These are phyloP conservation scores for Boletus reticulatus DNA, from an alignment of 768 basidiomycete genomes.

Conservation along the genomic window DNA sequence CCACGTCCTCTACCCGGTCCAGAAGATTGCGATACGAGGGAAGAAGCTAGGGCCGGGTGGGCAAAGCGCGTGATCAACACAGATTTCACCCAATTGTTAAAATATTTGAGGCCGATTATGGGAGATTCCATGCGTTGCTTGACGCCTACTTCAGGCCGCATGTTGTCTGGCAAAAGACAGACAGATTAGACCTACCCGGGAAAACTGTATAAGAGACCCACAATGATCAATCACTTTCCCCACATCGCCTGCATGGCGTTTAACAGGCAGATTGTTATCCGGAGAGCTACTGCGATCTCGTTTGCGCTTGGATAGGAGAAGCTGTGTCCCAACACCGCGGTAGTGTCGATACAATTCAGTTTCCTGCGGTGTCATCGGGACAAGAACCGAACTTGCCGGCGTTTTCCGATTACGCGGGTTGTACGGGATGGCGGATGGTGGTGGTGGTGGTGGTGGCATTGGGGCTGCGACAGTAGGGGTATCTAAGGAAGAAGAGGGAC, in stretches of 20 bases:
- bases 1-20: constrained; percentile 42
- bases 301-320: constrained; percentile 52
- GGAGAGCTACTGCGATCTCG: constrained; percentile 39
- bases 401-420: constrained; percentile 62
- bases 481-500: constrained; percentile 38
- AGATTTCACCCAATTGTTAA: constrained; percentile 99
- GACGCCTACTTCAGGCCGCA: constrained; percentile 88
- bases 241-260: constrained; percentile 66
- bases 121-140: constrained; percentile 83
- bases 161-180: constrained; percentile 63
- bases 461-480: constrained; percentile 24
- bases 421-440: constrained; percentile 50
- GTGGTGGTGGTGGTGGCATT: constrained; percentile 21
- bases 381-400: constrained; percentile 57
- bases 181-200: constrained; percentile 3
- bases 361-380: constrained; percentile 64
- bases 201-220: constrained; percentile 36
- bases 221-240: constrained; percentile 77
- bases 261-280: constrained; percentile 41
- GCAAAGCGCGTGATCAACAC: constrained; percentile 92
- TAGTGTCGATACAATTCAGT: constrained; percentile 56
- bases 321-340: constrained; percentile 54
- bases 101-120: constrained; percentile 94
- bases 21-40: constrained; percentile 26
- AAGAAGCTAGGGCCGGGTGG: constrained; percentile 58